Percentiles rank a stretch among this genome's conserved stretches.
These are phyloP conservation scores for Kodamaea alishanica DNA, from an alignment of 1,139 yeast species.

Conservation along the genomic window DNA sequence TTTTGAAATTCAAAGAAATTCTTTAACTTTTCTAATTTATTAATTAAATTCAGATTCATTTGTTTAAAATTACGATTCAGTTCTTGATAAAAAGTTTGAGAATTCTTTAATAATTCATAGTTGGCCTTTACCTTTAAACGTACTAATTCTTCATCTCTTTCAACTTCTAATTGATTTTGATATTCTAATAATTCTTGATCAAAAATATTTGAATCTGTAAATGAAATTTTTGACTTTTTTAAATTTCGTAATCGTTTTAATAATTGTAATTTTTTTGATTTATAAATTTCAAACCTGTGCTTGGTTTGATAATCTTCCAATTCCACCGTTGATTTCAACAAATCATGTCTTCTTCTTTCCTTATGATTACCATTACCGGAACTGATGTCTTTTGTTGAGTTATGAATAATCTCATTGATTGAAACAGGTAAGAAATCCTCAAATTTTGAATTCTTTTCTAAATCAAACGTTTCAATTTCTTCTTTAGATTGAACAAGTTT, in stretches of 20 bases:
- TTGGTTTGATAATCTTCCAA: conserved; percentile 15
- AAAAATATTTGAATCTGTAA: conserved; percentile 19
- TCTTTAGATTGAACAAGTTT: not conserved
- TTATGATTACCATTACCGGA: conserved; percentile 24
- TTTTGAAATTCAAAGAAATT: conserved; percentile 41
- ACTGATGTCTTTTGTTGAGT: conserved; percentile 20
- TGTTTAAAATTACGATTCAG: conserved; percentile 36
- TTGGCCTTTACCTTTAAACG: conserved; percentile 31
- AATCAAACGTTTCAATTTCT: conserved; percentile 1
- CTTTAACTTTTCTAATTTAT: conserved; percentile 38
- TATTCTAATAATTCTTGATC: conserved; percentile 32
- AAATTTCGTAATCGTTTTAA: conserved; percentile 26
- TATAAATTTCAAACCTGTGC: conserved; percentile 22
- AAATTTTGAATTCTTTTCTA: not conserved
- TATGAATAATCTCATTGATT: conserved; percentile 7
- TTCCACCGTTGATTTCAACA: conserved; percentile 17
- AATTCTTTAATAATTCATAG: conserved; percentile 34
- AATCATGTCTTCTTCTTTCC: conserved; percentile 25
- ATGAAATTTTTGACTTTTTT: conserved; percentile 24
- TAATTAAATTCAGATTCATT: conserved; percentile 27
- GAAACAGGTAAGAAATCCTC: conserved; percentile 3
- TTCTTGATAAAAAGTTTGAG: conserved; percentile 36
- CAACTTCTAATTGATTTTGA: conserved; percentile 32
- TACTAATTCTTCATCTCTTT: conserved; percentile 37
- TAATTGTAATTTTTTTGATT: conserved; percentile 21